These are phyloP conservation scores for Dalbergia cultrata DNA, from an alignment of 306 rosid species.

Conservation along the genomic window DNA sequence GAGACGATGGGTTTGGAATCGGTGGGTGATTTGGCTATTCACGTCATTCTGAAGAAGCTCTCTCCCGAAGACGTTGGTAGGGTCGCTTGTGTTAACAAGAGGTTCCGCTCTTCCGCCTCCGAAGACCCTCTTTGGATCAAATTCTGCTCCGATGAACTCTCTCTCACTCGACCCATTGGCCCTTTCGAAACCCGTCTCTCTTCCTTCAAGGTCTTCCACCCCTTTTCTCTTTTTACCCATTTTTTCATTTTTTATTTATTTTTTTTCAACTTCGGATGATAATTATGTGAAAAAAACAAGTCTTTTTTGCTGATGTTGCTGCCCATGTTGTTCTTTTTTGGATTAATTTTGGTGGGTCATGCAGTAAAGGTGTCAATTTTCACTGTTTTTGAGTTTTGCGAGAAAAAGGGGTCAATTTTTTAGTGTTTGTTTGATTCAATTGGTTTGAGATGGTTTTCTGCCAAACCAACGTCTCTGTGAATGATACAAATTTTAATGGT, in stretches of 20 bases:
- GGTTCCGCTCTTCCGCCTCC: constrained; percentile 64
- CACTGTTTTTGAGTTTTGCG: not conserved
- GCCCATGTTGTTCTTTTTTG: not conserved
- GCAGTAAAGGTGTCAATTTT: not conserved
- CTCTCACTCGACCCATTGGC: constrained; percentile 62
- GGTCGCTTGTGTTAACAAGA: constrained; percentile 67
- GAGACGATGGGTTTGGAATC: constrained; percentile 64
- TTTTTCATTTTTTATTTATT: not conserved
- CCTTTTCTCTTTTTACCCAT: not conserved
- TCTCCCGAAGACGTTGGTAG: constrained; percentile 64
- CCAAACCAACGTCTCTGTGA: no score
- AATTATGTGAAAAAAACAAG: not conserved
- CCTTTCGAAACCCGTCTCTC: constrained; percentile 65
- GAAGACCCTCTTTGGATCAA: constrained; percentile 76
- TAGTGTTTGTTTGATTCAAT: no score
- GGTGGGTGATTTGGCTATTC: constrained; percentile 73
- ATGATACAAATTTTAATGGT: no score
- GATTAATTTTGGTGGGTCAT: not conserved
- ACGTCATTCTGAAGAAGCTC: constrained; percentile 59
- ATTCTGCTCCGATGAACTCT: constrained; percentile 67
- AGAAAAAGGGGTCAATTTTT: no score
- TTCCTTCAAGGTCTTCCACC: constrained; percentile 70
- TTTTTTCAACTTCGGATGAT: not conserved
- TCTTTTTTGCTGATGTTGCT: not conserved
- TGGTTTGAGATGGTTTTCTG: no score